Evolutionary conservation across 2,329 filamentous ascomycete genomes (phyloP), one percentile per base, ranked within the genome.

Genomic region (Diaporthe aspalathi): DNA sequence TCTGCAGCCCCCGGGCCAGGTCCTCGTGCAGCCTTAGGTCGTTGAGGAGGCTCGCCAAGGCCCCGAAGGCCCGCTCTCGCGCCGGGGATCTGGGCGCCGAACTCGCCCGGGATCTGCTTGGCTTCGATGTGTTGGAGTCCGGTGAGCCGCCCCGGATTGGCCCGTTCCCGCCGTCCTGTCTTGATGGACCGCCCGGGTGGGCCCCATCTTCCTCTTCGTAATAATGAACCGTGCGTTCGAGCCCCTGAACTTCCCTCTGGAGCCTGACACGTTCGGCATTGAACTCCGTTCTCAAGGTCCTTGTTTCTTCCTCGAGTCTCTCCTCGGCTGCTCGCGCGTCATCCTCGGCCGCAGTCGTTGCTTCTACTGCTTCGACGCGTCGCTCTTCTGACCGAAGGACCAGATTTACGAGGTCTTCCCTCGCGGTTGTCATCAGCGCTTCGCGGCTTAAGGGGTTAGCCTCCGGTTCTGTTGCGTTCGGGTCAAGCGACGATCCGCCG

Each of bases 401-500:
- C 9, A 1, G 35, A 45, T 38, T 3, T 6, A 65, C n/a, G 60
- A 65, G 60, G 4, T 38, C 12, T 16, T 50, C 60, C 20, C 32
- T 65, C n/a, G 60, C 1, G 14, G 8, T 38, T 11, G 7, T 50
- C 29, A 17, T n/a, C 45, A 65, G 45, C 27, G n/a, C 45, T 35
- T 20, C 27, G 29, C 20, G 60, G 20, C 35, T 14, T n/a, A 65
- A 20, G 2, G 60, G 60, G 12, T 7, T 8, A 8, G 9, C 29
- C n/a, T 50, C 45, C 27, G 43, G 45, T 35, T 49, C n/a, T n/a
- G 60, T 27, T 49, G 60, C n/a, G 17, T 65, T 16, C 8, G 60
- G 24, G 29, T 20, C 45, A 20, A 65, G 20, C 3, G 60, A 63
- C 29, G 17, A n/a, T 38, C 4, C 43, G 38, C 32, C 11, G 24